Evolutionary conservation across 495 filamentous ascomycete genomes (phyloP).

Genomic region (Parachaetomium inaequale): DNA sequence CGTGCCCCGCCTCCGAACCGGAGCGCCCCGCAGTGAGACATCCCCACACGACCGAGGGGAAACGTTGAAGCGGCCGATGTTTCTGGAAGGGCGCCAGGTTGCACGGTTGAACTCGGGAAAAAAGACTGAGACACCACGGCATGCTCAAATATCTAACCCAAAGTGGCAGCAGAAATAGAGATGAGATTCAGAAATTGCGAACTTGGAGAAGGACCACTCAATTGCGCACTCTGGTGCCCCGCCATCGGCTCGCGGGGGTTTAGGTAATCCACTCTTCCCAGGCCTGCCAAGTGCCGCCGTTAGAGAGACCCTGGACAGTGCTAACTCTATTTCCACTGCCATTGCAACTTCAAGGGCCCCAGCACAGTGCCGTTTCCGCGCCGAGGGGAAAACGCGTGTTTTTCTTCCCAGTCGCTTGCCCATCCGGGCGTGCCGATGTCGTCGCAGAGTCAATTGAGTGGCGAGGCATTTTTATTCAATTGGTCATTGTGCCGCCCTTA

Average conservation of each 20-base stretch:
- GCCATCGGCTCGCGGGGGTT: too few species aligned
- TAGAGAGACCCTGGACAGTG: background rate
- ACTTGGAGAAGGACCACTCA: too few species aligned
- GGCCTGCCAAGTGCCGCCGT: too few species aligned
- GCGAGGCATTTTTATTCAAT: constrained; percentile 22
- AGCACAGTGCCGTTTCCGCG: constrained; percentile 1
- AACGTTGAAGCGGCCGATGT: too few species aligned
- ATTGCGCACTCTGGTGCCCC: background rate
- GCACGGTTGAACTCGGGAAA: background rate
- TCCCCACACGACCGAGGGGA: too few species aligned
- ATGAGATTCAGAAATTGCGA: too few species aligned
- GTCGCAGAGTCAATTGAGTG: constrained; percentile 11
- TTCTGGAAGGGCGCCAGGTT: background rate
- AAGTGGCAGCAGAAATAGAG: too few species aligned
- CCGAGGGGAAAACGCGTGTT: background rate
- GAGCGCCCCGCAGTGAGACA: too few species aligned
- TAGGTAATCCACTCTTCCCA: background rate
- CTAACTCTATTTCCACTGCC: constrained; percentile 18
- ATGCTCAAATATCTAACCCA: too few species aligned
- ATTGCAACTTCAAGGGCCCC: background rate
- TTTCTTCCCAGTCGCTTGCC: background rate
- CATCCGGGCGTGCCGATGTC: constrained; percentile 17
- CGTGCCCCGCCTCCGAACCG: constrained; percentile 17
- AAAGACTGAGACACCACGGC: too few species aligned
- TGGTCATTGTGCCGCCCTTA: constrained; percentile 25